phyloP scores from a whole-genome alignment of 1,284 basidiomycete genomes.

The Dichomitus squalens region DNA sequence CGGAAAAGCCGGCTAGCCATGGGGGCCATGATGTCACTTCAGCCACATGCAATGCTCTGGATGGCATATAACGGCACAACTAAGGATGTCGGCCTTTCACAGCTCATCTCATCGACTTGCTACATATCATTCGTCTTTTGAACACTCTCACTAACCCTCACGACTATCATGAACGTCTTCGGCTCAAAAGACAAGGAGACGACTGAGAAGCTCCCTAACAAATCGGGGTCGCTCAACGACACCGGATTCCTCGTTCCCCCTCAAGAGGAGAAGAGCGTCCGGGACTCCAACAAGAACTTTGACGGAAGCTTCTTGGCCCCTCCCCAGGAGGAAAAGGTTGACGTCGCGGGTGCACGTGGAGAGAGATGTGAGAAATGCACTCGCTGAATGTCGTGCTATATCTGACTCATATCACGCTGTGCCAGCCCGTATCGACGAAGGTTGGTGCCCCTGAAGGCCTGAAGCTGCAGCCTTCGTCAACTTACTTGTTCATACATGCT shows the following conservation, averaged over 20 bases:
- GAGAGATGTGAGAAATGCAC: conserved; percentile 1
- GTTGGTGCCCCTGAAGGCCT: too few species aligned
- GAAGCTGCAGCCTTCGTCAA: too few species aligned
- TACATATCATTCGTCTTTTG: not conserved
- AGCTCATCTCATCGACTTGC: not conserved
- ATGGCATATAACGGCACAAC: too few species aligned
- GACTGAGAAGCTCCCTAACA: not conserved
- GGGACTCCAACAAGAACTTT: too few species aligned
- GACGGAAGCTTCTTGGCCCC: conserved; percentile 13
- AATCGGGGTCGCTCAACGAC: conserved; percentile 17
- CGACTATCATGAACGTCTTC: conserved; percentile 23
- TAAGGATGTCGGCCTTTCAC: too few species aligned
- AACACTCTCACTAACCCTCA: not conserved
- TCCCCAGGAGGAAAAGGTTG: conserved; percentile 16
- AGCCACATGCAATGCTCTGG: too few species aligned
- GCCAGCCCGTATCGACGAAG: conserved; percentile 12
- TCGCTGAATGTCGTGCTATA: not conserved
- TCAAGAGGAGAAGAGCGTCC: conserved; percentile 8
- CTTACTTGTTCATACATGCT: too few species aligned
- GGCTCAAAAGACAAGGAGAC: conserved; percentile 18
- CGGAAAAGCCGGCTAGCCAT: too few species aligned
- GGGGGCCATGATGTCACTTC: conserved; percentile 15
- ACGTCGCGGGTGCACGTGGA: conserved; percentile 8
- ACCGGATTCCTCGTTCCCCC: conserved; percentile 22
- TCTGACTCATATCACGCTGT: not conserved